Evolutionary conservation across 2,329 filamentous ascomycete species (phyloP).

Genomic region (Sclerotiophoma versabilis): DNA sequence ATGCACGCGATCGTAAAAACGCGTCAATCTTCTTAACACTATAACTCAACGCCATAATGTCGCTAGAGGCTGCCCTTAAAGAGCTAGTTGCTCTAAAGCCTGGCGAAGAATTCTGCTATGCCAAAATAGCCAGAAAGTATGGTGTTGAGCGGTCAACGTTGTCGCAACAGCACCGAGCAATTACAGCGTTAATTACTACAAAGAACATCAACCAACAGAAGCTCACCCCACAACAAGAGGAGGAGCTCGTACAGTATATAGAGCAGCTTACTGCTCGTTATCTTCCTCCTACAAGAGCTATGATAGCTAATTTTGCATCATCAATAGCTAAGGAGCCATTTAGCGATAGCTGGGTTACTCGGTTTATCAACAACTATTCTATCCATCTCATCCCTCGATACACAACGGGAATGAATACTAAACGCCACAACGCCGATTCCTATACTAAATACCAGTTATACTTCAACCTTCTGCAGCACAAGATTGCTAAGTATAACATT

Average conservation of each 20-base stretch:
- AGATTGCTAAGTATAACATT: neutral
- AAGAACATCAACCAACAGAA: neutral
- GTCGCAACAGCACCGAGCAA: neutral
- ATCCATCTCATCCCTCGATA: slow-evolving; percentile 19
- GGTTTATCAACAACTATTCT: slow-evolving; percentile 20
- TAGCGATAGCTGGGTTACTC: slow-evolving; percentile 21
- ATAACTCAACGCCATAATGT: neutral
- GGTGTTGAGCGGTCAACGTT: neutral
- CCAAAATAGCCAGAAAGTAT: neutral
- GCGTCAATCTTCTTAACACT: neutral
- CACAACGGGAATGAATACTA: slow-evolving; percentile 23
- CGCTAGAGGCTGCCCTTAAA: neutral
- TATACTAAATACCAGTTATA: neutral
- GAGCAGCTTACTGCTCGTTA: slow-evolving; percentile 14
- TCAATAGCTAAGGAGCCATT: slow-evolving; percentile 14
- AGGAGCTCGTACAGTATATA: slow-evolving; percentile 28
- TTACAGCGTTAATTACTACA: neutral
- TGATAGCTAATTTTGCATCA: slow-evolving; percentile 18
- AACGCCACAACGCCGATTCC: slow-evolving; percentile 19
- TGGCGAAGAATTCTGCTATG: neutral
- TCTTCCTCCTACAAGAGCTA: slow-evolving; percentile 22
- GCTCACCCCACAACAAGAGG: slow-evolving; percentile 15
- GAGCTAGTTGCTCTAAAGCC: neutral
- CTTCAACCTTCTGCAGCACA: neutral
- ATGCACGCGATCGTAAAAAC: neutral